Percentiles rank a stretch among this genome's conserved stretches.
Conservation (phyloP, 169 alveolate species). For the Plasmodium sp. region DNA sequence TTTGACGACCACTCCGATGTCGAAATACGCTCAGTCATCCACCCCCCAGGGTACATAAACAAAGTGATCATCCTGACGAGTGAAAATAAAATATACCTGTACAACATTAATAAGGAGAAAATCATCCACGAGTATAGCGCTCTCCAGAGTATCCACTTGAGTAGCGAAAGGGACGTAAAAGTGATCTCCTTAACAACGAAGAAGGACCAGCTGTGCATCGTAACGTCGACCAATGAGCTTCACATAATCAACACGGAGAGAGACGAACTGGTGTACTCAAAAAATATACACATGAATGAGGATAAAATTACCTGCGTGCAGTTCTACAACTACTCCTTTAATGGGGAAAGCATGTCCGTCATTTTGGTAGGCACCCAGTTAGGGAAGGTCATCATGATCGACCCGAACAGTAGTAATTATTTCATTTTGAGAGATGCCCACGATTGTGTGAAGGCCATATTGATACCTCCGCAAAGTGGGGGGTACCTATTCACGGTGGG, state of each 20-base stretch:
- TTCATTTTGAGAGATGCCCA: conserved; percentile 33
- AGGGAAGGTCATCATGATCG: conserved; percentile 57
- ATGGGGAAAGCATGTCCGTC: conserved; percentile 2
- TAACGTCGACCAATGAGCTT: conserved; percentile 47
- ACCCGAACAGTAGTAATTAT: conserved; percentile 29
- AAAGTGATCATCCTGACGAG: conserved; percentile 76
- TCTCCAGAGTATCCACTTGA: conserved; percentile 35
- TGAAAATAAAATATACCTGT: conserved; percentile 76
- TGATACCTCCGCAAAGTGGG: conserved; percentile 41
- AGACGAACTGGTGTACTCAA: conserved; percentile 72
- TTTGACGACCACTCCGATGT: conserved; percentile 57
- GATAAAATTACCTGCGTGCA: conserved; percentile 31
- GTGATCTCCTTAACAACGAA: background rate
- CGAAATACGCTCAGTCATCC: conserved; percentile 66
- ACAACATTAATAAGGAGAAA: conserved; percentile 77
- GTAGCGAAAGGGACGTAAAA: conserved; percentile 34
- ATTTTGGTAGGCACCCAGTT: conserved; percentile 34
- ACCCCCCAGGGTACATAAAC: conserved; percentile 80
- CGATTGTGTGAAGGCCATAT: conserved; percentile 54
- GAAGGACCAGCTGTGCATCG: conserved; percentile 30
- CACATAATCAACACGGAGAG: conserved; percentile 76
- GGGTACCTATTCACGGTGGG: conserved; percentile 53
- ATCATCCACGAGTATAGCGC: conserved; percentile 75
- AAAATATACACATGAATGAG: conserved; percentile 78
- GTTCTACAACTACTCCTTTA: conserved; percentile 15